These are phyloP conservation scores for Neurospora hispaniola DNA, from an alignment of 495 filamentous ascomycete genomes.

Conservation along the genomic window DNA sequence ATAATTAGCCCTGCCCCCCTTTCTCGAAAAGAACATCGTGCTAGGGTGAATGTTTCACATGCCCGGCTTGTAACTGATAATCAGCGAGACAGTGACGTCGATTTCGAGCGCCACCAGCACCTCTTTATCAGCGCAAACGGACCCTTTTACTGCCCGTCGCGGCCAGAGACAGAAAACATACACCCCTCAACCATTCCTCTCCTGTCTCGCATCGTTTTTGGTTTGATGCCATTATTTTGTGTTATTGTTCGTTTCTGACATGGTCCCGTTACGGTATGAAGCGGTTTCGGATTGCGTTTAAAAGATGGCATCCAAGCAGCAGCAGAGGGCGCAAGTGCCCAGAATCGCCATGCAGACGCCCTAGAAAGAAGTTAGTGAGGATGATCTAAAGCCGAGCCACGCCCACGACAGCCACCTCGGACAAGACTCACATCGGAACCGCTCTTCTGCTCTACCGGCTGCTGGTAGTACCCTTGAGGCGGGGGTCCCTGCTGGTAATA, in stretches of 20 bases:
- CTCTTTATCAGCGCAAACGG: neutral
- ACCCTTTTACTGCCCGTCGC: too few relatives aligned
- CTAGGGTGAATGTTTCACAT: neutral
- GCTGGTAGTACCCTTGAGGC: constrained; percentile 13
- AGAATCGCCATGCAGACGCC: constrained; percentile 27
- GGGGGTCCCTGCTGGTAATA: constrained; percentile 14
- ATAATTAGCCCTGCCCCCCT: neutral
- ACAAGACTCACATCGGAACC: constrained; percentile 11
- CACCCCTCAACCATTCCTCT: neutral
- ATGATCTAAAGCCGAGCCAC: neutral
- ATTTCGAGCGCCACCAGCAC: neutral
- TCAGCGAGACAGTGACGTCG: neutral
- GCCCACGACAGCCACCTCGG: neutral
- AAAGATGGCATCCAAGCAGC: constrained; percentile 38
- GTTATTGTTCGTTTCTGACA: neutral
- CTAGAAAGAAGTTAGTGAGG: constrained; percentile 4
- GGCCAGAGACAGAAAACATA: neutral
- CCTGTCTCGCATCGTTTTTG: neutral
- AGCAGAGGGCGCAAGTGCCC: constrained; percentile 36
- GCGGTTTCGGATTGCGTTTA: constrained; percentile 12
- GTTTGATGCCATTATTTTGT: neutral
- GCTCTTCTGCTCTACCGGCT: constrained; percentile 14
- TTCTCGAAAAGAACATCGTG: neutral
- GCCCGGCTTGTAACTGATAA: neutral
- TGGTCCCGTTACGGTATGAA: neutral